Base-by-base conservation (phyloP, 306 rosid genomes). In the Senna tora region DNA sequence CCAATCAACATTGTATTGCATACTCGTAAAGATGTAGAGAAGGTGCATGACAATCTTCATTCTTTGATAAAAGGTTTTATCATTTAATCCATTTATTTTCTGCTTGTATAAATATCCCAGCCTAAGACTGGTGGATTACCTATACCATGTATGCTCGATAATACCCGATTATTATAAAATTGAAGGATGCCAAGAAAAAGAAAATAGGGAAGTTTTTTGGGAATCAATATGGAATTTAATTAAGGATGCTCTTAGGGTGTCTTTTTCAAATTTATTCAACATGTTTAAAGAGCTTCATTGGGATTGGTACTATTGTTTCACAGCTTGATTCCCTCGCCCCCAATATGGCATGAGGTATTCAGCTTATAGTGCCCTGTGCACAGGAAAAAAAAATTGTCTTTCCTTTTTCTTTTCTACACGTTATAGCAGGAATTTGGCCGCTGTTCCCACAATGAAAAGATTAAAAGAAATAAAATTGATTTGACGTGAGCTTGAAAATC, bases 341-440 rank as follows among this genome's bases (percentile, higher is more conserved):
- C 32, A 5, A 6, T 67, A 14, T 32, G 34, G 19, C 11, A 41
- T 39, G 54, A 39, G 30, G 28, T 22, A 55, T 22, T n/a, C 64
- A 10, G 28, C 65, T 50, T 41, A 43, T 28, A 2, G 46, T 41
- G 43, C 43, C 15, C 4, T 47, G 4, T 22, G 34, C 41, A 2
- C 1, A 7, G 22, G 3, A 19, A 8, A 32, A 50, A 49, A 20
- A 0, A 14, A 28, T 34, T 6, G 52, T 21, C 39, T 43, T 45
- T 71, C 21, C n/a, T 57, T 42, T 39, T 25, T 56, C 41, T 12
- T 52, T 63, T 22, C 56, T 21, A 39, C 30, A 2, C 22, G 43
- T 43, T 53, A 71, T 43, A 72, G 67, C 76, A 71, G 56, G 45
- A 30, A 57, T 22, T 43, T 28, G 47, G 5, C 67, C 42, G 41